A percentile compares a stretch with the other conserved stretches of the same genome.
These are phyloP conservation scores for Aspergillus sp. DNA, from an alignment of 2,329 filamentous ascomycete genomes.

Conservation along the genomic window DNA sequence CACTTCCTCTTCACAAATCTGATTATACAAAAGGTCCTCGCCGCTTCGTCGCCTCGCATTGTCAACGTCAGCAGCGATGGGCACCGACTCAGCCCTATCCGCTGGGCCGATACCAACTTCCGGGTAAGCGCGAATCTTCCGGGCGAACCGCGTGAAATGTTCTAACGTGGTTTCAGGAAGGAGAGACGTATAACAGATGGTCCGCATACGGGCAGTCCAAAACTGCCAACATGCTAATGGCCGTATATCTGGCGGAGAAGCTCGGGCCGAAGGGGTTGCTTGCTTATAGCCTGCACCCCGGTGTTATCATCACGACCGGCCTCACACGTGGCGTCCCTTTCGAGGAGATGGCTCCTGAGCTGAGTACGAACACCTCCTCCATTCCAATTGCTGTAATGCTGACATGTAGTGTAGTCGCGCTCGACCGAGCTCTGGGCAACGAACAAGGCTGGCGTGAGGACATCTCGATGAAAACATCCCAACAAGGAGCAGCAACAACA, in stretches of 20 bases:
- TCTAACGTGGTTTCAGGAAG: slow-evolving; percentile 22
- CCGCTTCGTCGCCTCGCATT: slow-evolving; percentile 35
- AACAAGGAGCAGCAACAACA: slow-evolving; percentile 38
- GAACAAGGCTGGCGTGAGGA: slow-evolving; percentile 23
- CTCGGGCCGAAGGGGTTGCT: slow-evolving; percentile 27
- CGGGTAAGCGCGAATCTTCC: slow-evolving; percentile 29
- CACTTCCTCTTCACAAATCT: slow-evolving; percentile 48
- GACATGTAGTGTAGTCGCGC: neutral
- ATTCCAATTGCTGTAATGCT: neutral
- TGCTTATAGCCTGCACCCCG: slow-evolving; percentile 35
- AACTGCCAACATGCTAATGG: slow-evolving; percentile 52
- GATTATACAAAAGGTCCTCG: slow-evolving; percentile 38
- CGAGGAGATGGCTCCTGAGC: slow-evolving; percentile 2
- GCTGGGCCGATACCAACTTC: slow-evolving; percentile 53
- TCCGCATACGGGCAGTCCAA: slow-evolving; percentile 52
- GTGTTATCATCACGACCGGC: slow-evolving; percentile 30
- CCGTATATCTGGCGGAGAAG: slow-evolving; percentile 41
- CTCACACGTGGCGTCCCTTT: slow-evolving; percentile 12
- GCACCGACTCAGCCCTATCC: slow-evolving; percentile 47
- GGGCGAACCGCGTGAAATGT: neutral
- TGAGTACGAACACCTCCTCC: slow-evolving; percentile 16
- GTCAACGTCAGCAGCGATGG: slow-evolving; percentile 54
- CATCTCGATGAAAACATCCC: slow-evolving; percentile 28
- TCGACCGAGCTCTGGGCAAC: slow-evolving; percentile 25
- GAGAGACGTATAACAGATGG: slow-evolving; percentile 38